A percentile compares a stretch with the other conserved stretches of the same genome.
Evolutionary conservation across 192 early-diverging fungal genomes (phyloP).

Genomic region (Coemansia sp.): DNA sequence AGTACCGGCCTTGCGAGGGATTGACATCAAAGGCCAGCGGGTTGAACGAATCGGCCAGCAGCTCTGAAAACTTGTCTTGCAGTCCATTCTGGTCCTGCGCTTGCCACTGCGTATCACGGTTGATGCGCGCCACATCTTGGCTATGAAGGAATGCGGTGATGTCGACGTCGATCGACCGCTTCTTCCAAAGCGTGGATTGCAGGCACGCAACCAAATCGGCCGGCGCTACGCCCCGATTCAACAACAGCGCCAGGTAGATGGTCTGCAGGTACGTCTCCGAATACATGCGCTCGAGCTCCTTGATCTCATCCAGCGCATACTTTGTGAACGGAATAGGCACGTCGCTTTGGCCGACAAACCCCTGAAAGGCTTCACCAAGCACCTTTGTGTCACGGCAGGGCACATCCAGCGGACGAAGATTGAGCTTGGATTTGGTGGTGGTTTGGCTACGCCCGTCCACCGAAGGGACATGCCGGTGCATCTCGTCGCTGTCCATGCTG

Average conservation of each 20-base stretch:
- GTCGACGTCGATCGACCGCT: constrained; percentile 43
- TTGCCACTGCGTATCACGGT: constrained; percentile 32
- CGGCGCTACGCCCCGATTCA: constrained; percentile 31
- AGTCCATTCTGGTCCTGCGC: constrained; percentile 30
- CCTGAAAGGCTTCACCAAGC: constrained; percentile 27
- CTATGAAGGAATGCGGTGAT: constrained; percentile 52
- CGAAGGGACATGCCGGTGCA: constrained; percentile 31
- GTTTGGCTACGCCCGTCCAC: constrained; percentile 7
- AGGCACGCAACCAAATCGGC: constrained; percentile 35
- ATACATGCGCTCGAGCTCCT: constrained; percentile 45
- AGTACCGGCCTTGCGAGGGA: constrained; percentile 40
- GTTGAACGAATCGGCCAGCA: constrained; percentile 40
- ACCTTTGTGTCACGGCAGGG: constrained; percentile 19
- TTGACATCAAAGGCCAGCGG: constrained; percentile 25
- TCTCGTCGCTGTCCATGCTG: constrained; percentile 47
- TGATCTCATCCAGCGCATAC: constrained; percentile 42
- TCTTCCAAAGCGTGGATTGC: constrained; percentile 37
- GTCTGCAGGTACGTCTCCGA: constrained; percentile 45
- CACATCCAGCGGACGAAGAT: constrained; percentile 27
- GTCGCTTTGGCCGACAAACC: constrained; percentile 41
- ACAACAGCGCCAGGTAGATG: constrained; percentile 45
- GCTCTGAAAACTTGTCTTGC: constrained; percentile 30
- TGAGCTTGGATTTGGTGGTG: constrained; percentile 23
- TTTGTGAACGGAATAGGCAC: constrained; percentile 39
- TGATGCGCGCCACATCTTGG: constrained; percentile 43